Evolutionary conservation across 2,329 filamentous ascomycete genomes (phyloP), one percentile per base, ranked within the genome.

Genomic region (Neofusicoccum laricinum): DNA sequence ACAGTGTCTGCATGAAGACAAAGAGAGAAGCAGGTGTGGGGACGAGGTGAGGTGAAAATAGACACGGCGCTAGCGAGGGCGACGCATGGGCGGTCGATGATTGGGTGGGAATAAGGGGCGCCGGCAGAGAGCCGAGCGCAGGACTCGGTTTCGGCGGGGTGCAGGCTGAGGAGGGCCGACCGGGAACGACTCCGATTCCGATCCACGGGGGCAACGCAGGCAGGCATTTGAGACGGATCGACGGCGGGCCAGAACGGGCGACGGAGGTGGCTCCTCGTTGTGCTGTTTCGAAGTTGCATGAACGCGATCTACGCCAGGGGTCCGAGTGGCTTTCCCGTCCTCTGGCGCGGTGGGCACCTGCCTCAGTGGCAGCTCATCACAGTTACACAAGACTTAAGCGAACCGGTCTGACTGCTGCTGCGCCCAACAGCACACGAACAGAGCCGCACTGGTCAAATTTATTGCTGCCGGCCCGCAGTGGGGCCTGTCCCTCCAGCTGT

Each of bases 351-450:
- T 58, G 55, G 55, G 55, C 40, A 45, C 55, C 40, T 58, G 55
- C 55, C 40, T 46, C 8, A 19, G 15, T 15, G 17, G 38, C 40
- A 46, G 40, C 55, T 58, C 55, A 58, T 58, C 55, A 58, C 55
- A 34, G 55, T 58, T 58, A 58, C 55, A 58, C 55, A 58, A 58
- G 55, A 25, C 25, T 3, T 58, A 58, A 58, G 55, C 55, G 55
- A 58, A 6, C 25, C 30, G 6, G 46, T 21, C 5, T 43, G 2
- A 17, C 51, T 17, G 36, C 14, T 15, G 8, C 25, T 30, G 25
- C 25, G 4, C 25, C 25, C 25, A 30, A 30, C 3, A 30, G 25
- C 25, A n/a, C 51, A 32, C 30, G 14, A 17, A 17, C 21, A 58
- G 40, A 58, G 53, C 53, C 38, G 53, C 53, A 34, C 38, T 38